Percentiles rank a stretch among this genome's conserved stretches.
These are phyloP conservation scores for Acarospora socialis DNA, from an alignment of 2,329 filamentous ascomycete species.

Conservation along the genomic window DNA sequence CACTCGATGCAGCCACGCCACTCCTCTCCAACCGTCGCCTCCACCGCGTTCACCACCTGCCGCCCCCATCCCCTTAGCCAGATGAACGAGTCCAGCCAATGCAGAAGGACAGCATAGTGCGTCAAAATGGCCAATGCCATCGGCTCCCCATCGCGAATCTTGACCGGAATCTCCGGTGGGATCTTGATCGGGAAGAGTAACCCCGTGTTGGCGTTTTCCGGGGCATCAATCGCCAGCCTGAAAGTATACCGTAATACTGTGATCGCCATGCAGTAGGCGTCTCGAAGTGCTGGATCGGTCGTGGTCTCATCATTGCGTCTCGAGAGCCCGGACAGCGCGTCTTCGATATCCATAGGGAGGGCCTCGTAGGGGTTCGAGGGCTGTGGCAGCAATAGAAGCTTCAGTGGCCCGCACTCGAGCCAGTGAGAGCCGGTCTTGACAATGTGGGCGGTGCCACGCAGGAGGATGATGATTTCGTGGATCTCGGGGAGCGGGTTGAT, in stretches of 20 bases:
- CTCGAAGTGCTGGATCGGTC: not conserved
- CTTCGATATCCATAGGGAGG: not conserved
- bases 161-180: constrained; percentile 21
- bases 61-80: constrained; percentile 12
- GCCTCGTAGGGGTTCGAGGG: constrained; percentile 7
- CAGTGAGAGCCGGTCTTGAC: constrained; percentile 9
- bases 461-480: constrained; percentile 12
- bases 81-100: constrained; percentile 18
- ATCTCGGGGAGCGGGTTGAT: constrained; percentile 8
- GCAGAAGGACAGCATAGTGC: constrained; percentile 37
- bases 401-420: constrained; percentile 11
- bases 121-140: constrained; percentile 36
- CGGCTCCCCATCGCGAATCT: constrained; percentile 23
- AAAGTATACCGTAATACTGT: constrained; percentile 4
- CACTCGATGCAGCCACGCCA: constrained; percentile 11
- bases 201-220: constrained; percentile 15
- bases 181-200: constrained; percentile 26
- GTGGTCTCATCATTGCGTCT: not conserved
- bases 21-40: constrained; percentile 6
- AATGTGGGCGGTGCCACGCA: constrained; percentile 13
- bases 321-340: not conserved
- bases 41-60: constrained; percentile 11
- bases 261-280: not conserved
- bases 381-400: constrained; percentile 10
- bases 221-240: constrained; percentile 7